These are phyloP conservation scores for Aspergillus sp. DNA, from an alignment of 2,329 filamentous ascomycete species.

Conservation along the genomic window DNA sequence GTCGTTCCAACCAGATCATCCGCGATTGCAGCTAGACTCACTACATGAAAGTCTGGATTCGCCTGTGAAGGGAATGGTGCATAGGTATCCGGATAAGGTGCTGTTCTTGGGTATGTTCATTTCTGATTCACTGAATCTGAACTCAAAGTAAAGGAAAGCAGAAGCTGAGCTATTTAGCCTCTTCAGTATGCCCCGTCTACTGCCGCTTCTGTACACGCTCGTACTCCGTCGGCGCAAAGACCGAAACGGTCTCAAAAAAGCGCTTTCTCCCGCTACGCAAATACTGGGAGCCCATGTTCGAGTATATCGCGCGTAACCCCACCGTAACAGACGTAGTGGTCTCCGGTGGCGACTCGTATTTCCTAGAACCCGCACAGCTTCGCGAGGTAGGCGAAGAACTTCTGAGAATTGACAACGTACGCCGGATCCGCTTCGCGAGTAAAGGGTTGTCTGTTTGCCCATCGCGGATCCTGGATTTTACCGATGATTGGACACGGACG, in stretches of 20 bases:
- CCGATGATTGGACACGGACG: background rate
- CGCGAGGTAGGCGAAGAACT: background rate
- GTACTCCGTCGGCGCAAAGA: background rate
- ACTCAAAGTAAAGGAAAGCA: too few species aligned
- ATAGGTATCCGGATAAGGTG: too few species aligned
- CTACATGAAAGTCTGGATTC: too few species aligned
- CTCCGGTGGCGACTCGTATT: background rate
- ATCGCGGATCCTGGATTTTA: background rate
- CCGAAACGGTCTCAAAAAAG: background rate
- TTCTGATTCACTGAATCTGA: too few species aligned
- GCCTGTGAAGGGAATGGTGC: too few species aligned
- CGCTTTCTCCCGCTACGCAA: background rate
- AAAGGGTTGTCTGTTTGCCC: background rate
- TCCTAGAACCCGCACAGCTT: background rate
- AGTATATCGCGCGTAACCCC: background rate
- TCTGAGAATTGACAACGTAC: background rate
- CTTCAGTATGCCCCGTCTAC: background rate
- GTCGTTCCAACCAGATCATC: too few species aligned
- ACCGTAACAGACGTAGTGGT: background rate
- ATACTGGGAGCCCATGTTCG: background rate
- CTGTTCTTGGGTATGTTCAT: too few species aligned
- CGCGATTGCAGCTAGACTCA: too few species aligned
- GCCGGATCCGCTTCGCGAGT: background rate
- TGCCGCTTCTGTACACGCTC: background rate
- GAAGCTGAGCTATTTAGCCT: background rate